Percentiles rank a stretch among this genome's conserved stretches.
These are phyloP conservation scores for Nidularia pulvinata DNA, from an alignment of 768 basidiomycete species.

Conservation along the genomic window DNA sequence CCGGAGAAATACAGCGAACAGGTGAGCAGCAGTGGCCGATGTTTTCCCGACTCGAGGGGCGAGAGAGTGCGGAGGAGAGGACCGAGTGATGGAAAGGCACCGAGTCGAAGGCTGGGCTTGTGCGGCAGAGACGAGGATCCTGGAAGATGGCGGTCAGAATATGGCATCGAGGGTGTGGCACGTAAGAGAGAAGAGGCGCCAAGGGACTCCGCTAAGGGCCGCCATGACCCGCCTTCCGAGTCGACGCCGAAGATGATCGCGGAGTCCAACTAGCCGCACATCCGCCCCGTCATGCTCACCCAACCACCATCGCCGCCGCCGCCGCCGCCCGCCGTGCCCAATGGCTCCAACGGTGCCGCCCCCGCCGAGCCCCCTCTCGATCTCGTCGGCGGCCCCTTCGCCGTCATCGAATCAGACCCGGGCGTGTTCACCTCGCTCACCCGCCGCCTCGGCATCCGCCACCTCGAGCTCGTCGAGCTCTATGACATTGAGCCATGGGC, in stretches of 20 bases:
- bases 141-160: neutral
- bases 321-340: neutral
- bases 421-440: slow-evolving; percentile 62
- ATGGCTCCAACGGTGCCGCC: neutral
- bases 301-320: neutral
- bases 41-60: slow-evolving; percentile 8
- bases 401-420: slow-evolving; percentile 60
- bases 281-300: neutral
- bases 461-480: slow-evolving; percentile 55
- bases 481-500: slow-evolving; percentile 68
- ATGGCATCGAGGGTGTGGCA: neutral
- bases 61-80: neutral
- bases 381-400: slow-evolving; percentile 62
- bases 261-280: neutral
- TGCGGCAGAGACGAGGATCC: neutral
- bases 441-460: slow-evolving; percentile 49
- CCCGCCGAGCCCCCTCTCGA: slow-evolving; percentile 22
- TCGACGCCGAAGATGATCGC: neutral
- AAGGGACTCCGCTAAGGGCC: neutral
- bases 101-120: neutral
- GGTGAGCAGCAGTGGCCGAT: slow-evolving; percentile 12
- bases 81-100: neutral
- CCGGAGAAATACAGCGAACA: slow-evolving; percentile 7
- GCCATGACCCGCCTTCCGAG: no score
- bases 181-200: neutral